phyloP scores from a whole-genome alignment of 352 stramenopile species.

The Phytopythium cucurbitacearum region DNA sequence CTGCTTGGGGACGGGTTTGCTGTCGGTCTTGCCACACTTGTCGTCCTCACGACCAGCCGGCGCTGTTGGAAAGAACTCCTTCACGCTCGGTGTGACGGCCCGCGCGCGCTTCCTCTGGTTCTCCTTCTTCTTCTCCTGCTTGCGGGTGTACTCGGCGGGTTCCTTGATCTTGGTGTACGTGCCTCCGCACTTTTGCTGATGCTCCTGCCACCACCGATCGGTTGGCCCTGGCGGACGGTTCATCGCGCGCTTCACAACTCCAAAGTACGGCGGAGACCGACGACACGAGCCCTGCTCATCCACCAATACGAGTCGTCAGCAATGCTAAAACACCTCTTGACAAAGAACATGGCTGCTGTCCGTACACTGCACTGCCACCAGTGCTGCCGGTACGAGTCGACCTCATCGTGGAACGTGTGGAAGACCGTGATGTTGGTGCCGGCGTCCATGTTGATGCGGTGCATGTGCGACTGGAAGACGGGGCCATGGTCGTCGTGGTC shows the following conservation, averaged over 20 bases:
- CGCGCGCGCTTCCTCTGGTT: conserved; percentile 20
- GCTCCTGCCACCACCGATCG: conserved; percentile 72
- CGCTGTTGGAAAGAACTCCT: conserved; percentile 16
- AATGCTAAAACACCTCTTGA: neutral
- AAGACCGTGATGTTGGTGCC: conserved; percentile 82
- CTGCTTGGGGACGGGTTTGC: conserved; percentile 9
- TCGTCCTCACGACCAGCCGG: conserved; percentile 2
- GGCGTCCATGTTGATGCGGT: conserved; percentile 63
- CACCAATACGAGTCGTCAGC: neutral
- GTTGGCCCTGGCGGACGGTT: conserved; percentile 73
- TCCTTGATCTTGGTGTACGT: conserved; percentile 74
- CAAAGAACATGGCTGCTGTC: neutral
- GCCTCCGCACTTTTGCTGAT: conserved; percentile 62
- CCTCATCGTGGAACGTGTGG: conserved; percentile 89
- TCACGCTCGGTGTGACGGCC: conserved; percentile 14
- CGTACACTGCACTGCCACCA: conserved; percentile 83
- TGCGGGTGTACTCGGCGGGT: conserved; percentile 43
- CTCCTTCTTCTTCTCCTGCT: conserved; percentile 57
- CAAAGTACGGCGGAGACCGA: conserved; percentile 62
- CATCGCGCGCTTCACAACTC: conserved; percentile 83
- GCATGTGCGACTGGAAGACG: conserved; percentile 78
- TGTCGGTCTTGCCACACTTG: conserved; percentile 2
- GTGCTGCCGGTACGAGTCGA: conserved; percentile 80
- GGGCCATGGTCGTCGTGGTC: conserved; percentile 86
- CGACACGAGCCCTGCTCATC: conserved; percentile 54